Conservation (phyloP, 2,329 filamentous ascomycete genomes). For the Neopestalotiopsis rosae region DNA sequence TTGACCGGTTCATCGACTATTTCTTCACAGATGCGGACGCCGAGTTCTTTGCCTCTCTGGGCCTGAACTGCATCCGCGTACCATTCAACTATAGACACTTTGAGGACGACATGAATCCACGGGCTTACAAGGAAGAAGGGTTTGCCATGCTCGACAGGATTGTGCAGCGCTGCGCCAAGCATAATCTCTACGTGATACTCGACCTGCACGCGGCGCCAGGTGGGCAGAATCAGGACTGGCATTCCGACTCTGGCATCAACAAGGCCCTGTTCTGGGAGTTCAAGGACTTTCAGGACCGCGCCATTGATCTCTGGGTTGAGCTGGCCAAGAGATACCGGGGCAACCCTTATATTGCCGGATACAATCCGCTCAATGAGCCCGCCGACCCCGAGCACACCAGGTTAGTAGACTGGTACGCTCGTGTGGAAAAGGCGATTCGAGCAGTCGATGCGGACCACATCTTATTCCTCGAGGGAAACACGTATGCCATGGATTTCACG, state of each 20-base stretch:
- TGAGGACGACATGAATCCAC: slow-evolving; percentile 52
- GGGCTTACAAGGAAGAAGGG: slow-evolving; percentile 48
- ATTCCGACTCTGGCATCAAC: slow-evolving; percentile 40
- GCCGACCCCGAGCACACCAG: slow-evolving; percentile 32
- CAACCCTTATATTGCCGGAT: slow-evolving; percentile 47
- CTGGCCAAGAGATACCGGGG: slow-evolving; percentile 43
- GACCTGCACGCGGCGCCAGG: slow-evolving; percentile 49
- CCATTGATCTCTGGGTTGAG: slow-evolving; percentile 44
- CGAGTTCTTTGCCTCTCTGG: slow-evolving; percentile 57
- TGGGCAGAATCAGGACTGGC: slow-evolving; percentile 50
- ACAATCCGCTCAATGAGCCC: slow-evolving; percentile 38
- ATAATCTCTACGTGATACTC: slow-evolving; percentile 46
- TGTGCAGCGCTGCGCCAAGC: slow-evolving; percentile 45
- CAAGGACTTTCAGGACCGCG: slow-evolving; percentile 47
- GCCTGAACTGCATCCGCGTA: slow-evolving; percentile 62
- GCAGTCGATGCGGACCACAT: slow-evolving; percentile 48
- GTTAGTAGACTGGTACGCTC: slow-evolving; percentile 42
- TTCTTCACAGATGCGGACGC: slow-evolving; percentile 63
- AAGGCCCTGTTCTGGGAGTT: slow-evolving; percentile 48
- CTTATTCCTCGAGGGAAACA: slow-evolving; percentile 56
- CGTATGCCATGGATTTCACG: slow-evolving; percentile 57
- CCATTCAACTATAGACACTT: slow-evolving; percentile 64
- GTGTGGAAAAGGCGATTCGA: slow-evolving; percentile 39
- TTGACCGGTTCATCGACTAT: slow-evolving; percentile 57
- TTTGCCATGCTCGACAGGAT: slow-evolving; percentile 53